These are phyloP conservation scores for Tuber microsphaerosporum DNA, from an alignment of 495 filamentous ascomycete genomes.

Conservation along the genomic window DNA sequence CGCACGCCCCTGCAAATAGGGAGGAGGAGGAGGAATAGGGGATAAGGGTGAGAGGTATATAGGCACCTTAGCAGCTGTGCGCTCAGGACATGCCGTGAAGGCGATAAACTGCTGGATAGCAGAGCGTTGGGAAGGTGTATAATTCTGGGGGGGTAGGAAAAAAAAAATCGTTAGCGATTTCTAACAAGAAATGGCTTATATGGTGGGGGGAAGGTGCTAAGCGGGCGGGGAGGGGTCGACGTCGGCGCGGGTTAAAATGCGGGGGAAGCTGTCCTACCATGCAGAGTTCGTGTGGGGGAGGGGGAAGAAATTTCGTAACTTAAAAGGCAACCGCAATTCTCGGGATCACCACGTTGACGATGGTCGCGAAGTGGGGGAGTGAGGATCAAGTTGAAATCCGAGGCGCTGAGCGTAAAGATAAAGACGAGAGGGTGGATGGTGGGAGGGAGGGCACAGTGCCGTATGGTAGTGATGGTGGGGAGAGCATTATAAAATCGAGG, in stretches of 20 bases:
- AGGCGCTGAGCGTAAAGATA: background rate
- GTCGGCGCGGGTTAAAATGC: constrained; percentile 5
- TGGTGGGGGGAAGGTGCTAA: background rate
- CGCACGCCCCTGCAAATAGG: background rate
- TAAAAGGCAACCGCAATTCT: constrained; percentile 11
- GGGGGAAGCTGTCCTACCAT: constrained; percentile 19
- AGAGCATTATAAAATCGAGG: background rate
- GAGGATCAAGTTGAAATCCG: background rate
- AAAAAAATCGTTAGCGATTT: constrained; percentile 4
- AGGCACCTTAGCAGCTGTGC: constrained; percentile 38
- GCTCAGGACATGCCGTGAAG: constrained; percentile 39
- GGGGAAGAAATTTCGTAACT: background rate
- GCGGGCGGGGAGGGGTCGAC: background rate
- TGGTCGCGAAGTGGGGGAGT: constrained; percentile 17
- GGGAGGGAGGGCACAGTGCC: background rate
- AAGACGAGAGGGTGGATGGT: background rate
- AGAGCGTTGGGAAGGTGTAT: constrained; percentile 35
- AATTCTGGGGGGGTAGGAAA: constrained; percentile 23
- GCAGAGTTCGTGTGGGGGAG: constrained; percentile 18
- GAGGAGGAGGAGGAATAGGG: background rate
- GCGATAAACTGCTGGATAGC: constrained; percentile 41
- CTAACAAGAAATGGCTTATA: constrained; percentile 7
- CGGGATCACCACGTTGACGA: constrained; percentile 10
- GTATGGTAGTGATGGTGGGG: background rate
- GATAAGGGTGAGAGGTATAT: background rate